Percentiles rank a stretch among this genome's conserved stretches.
Evolutionary conservation across 768 basidiomycete species (phyloP).

Genomic region (Amanita rubescens): DNA sequence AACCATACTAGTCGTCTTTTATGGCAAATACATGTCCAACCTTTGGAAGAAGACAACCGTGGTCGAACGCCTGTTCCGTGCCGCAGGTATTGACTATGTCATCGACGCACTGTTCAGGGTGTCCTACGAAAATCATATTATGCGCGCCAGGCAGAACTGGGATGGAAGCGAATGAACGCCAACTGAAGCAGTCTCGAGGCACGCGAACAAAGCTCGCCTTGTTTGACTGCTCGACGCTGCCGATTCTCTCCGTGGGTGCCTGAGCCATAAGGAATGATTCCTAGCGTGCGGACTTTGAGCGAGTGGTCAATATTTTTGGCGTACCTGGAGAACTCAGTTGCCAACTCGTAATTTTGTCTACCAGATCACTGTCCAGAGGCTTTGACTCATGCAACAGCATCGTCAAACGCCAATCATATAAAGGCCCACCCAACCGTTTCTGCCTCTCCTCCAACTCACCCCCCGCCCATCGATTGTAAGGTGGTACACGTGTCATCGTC

Average conservation of each 20-base stretch:
- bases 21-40: slow-evolving; percentile 2
- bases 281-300: too few species aligned
- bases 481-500: slow-evolving; percentile 6
- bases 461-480: background rate
- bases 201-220: background rate
- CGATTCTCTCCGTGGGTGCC: background rate
- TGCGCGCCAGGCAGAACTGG: background rate
- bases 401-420: slow-evolving; percentile 3
- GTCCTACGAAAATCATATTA: slow-evolving; percentile 5
- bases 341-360: slow-evolving; percentile 1
- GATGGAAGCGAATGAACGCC: background rate
- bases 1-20: slow-evolving; percentile 7
- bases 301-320: too few species aligned
- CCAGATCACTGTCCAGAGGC: background rate
- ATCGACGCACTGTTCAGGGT: slow-evolving; percentile 2
- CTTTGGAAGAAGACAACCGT: slow-evolving; percentile 5
- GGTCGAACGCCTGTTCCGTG: background rate
- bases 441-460: background rate
- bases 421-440: background rate
- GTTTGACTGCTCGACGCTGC: background rate
- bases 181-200: background rate
- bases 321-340: slow-evolving; percentile 3
- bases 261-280: slow-evolving; percentile 5
- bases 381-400: slow-evolving; percentile 5
- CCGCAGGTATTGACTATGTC: background rate